phyloP scores from a whole-genome alignment of 176 grass and related monocot species.

The Aegilops bicornis region DNA sequence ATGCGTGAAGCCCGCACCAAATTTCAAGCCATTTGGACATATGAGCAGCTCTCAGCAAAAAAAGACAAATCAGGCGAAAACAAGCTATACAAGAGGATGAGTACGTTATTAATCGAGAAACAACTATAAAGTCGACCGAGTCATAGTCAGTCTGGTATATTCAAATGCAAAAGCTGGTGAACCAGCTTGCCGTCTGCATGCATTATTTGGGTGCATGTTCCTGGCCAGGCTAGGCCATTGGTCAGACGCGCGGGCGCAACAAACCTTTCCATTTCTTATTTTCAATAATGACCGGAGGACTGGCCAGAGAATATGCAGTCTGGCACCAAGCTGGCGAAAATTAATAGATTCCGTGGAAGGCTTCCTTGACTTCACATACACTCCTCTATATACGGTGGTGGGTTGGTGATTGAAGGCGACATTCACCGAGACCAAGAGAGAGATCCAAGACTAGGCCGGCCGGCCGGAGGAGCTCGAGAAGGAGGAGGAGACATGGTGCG shows the following conservation, averaged over 20 bases:
- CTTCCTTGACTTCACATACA: not conserved
- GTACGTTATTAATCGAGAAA: too few species aligned
- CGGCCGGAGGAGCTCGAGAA: not conserved
- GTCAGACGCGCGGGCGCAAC: not conserved
- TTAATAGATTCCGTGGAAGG: not conserved
- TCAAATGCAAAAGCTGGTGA: not conserved
- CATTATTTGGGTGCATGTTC: not conserved
- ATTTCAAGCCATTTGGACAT: too few species aligned
- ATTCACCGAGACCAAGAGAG: not conserved
- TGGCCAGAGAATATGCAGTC: not conserved
- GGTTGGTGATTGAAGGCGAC: conserved; percentile 9
- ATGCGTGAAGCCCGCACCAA: too few species aligned
- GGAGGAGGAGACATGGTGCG: conserved; percentile 37
- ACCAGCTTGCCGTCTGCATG: not conserved
- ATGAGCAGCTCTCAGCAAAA: too few species aligned
- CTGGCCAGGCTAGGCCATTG: not conserved
- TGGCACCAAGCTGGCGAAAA: conserved; percentile 4
- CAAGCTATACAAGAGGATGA: too few species aligned
- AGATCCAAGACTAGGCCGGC: not conserved
- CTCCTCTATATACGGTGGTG: not conserved
- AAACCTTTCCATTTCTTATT: not conserved
- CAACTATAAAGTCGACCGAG: too few species aligned
- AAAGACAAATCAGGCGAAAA: too few species aligned
- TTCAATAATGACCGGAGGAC: not conserved
- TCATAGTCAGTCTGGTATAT: not conserved